Conservation (phyloP, 1,139 yeast species). For the Saccharomycopsis crataegensis region DNA sequence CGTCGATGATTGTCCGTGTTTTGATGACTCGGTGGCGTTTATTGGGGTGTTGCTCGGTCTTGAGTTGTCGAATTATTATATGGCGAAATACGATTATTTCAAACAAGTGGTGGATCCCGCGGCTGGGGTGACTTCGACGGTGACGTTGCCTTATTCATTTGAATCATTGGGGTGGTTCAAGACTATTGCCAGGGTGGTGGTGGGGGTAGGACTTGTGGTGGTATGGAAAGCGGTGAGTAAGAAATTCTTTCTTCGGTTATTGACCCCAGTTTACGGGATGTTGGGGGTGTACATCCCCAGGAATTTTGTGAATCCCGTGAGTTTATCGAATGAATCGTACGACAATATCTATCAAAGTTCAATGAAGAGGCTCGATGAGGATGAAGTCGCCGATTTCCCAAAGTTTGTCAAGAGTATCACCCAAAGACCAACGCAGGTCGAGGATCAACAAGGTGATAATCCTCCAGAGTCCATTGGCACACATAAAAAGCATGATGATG, state of each 20-base stretch:
- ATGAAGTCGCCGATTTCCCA: slow-evolving; percentile 33
- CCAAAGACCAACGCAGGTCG: background rate
- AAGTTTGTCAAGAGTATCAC: slow-evolving; percentile 26
- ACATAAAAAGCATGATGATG: background rate
- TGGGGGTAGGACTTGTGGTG: slow-evolving; percentile 57
- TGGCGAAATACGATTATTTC: slow-evolving; percentile 25
- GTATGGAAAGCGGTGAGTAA: slow-evolving; percentile 66
- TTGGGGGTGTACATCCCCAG: slow-evolving; percentile 40
- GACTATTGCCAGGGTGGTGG: slow-evolving; percentile 37
- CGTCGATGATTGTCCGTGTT: slow-evolving; percentile 92
- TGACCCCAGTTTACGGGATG: slow-evolving; percentile 41
- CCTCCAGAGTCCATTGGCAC: background rate
- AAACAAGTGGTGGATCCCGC: slow-evolving; percentile 3
- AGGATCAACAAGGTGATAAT: background rate
- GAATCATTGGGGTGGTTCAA: slow-evolving; percentile 36
- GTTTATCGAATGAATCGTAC: slow-evolving; percentile 18
- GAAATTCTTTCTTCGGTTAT: slow-evolving; percentile 45
- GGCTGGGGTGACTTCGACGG: slow-evolving; percentile 11
- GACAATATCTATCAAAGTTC: slow-evolving; percentile 25
- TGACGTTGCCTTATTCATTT: slow-evolving; percentile 35
- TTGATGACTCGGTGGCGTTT: slow-evolving; percentile 91
- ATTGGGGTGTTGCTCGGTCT: slow-evolving; percentile 81
- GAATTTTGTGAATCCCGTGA: slow-evolving; percentile 27
- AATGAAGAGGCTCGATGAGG: slow-evolving; percentile 25
- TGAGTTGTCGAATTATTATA: slow-evolving; percentile 49